These are phyloP conservation scores for Saxophila tyrrhenica DNA, from an alignment of 495 filamentous ascomycete species.

Conservation along the genomic window DNA sequence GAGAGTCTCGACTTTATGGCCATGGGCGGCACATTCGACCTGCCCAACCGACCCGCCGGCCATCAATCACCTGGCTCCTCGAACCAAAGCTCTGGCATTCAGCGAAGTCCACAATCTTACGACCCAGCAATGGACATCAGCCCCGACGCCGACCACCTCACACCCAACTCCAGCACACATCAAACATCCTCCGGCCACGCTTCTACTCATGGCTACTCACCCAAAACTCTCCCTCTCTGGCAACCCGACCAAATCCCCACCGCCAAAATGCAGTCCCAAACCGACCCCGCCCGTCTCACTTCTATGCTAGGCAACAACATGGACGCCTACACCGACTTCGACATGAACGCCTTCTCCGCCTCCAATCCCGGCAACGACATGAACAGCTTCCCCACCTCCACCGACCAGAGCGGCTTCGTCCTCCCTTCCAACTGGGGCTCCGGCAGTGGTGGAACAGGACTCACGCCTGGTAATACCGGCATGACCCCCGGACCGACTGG, in stretches of 20 bases:
- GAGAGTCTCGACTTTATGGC: background rate
- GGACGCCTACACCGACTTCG: constrained; percentile 7
- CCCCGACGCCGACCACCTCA: constrained; percentile 10
- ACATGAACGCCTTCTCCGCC: background rate
- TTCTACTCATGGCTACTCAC: constrained; percentile 13
- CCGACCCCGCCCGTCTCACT: background rate
- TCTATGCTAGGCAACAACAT: background rate
- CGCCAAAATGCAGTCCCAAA: background rate
- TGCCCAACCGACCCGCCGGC: constrained; percentile 9
- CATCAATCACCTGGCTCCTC: constrained; percentile 11
- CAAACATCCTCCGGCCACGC: constrained; percentile 9
- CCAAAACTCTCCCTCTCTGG: background rate
- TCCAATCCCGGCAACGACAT: background rate
- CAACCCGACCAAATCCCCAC: background rate
- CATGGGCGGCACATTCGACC: background rate
- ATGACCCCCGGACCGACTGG: background rate
- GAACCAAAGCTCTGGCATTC: constrained; percentile 1
- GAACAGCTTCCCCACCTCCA: background rate
- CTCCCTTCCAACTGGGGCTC: constrained; percentile 5
- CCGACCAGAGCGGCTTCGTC: constrained; percentile 2
- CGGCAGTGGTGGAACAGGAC: background rate
- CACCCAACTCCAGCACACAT: constrained; percentile 7
- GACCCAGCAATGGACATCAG: constrained; percentile 14
- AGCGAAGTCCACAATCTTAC: constrained; percentile 7
- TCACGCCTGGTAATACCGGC: background rate